These are phyloP conservation scores for Glycyrrhiza uralensis DNA, from an alignment of 306 rosid genomes.

Conservation along the genomic window DNA sequence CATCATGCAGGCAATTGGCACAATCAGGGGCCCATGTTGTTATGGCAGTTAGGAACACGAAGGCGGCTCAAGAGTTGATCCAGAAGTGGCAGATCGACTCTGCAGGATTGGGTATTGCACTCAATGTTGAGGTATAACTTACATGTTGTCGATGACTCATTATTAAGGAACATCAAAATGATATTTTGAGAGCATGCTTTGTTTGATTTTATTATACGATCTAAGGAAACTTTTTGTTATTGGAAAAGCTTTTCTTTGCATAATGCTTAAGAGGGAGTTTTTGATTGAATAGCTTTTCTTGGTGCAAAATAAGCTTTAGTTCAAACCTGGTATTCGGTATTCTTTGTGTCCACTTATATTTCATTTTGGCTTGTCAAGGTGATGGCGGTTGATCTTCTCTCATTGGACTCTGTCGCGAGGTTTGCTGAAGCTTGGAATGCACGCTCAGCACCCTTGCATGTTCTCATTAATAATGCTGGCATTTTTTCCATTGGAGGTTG, in stretches of 20 bases:
- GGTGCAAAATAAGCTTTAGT: background rate
- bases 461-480: conserved; percentile 96
- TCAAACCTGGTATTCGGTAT: background rate
- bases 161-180: background rate
- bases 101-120: conserved; percentile 77
- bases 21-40: conserved; percentile 94
- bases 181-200: background rate
- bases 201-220: conserved; percentile 4
- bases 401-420: conserved; percentile 83
- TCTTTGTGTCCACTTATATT: conserved; percentile 20
- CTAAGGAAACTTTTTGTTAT: background rate
- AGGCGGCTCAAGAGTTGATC: conserved; percentile 75
- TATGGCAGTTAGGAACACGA: conserved; percentile 96
- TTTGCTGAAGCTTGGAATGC: conserved; percentile 89
- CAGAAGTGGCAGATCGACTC: conserved; percentile 89
- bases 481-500: conserved; percentile 95
- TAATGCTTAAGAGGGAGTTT: background rate
- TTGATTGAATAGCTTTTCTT: background rate
- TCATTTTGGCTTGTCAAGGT: conserved; percentile 50
- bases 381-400: conserved; percentile 90
- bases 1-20: conserved; percentile 82
- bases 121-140: conserved; percentile 81
- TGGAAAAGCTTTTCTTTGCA: background rate
- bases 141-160: background rate
- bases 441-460: conserved; percentile 79